Evolutionary conservation across 140 eudicot genomes (phyloP).

Genomic region (Stevia rebaudiana): DNA sequence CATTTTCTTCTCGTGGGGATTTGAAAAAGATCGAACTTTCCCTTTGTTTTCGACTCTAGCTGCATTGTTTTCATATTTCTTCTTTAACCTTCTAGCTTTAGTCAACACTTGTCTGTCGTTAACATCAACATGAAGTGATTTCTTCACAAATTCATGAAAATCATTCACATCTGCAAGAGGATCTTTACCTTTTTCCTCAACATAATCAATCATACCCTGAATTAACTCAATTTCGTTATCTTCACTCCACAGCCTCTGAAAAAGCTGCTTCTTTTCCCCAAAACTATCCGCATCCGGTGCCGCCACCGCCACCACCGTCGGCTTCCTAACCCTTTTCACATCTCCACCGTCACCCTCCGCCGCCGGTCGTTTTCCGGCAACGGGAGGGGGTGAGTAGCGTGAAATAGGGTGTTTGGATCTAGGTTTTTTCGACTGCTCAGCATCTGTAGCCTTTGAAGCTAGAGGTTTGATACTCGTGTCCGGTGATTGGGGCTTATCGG

Average conservation of each 20-base stretch:
- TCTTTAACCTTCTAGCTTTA: conserved; percentile 54
- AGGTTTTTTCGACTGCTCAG: conserved; percentile 20
- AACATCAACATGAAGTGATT: conserved; percentile 49
- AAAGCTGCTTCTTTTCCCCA: conserved; percentile 31
- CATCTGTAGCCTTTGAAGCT: conserved; percentile 37
- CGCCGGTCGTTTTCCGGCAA: conserved; percentile 38
- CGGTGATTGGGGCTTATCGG: conserved; percentile 12
- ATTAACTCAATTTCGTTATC: conserved; percentile 62
- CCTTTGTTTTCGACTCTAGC: conserved; percentile 27
- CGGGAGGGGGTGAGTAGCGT: conserved; percentile 23
- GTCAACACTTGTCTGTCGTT: conserved; percentile 40
- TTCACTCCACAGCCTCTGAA: conserved; percentile 68
- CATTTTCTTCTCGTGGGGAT: conserved; percentile 47
- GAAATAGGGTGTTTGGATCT: conserved; percentile 29
- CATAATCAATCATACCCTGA: conserved; percentile 55
- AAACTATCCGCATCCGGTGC: conserved; percentile 21
- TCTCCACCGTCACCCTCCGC: conserved; percentile 17
- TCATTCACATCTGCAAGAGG: conserved; percentile 42
- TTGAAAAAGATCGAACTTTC: conserved; percentile 38
- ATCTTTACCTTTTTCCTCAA: conserved; percentile 38
- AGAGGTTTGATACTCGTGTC: conserved; percentile 32
- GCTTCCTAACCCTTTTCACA: conserved; percentile 34
- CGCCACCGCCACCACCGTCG: conserved; percentile 23
- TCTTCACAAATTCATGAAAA: conserved; percentile 53
- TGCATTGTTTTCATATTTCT: conserved; percentile 39